Percentiles rank a stretch among this genome's conserved stretches.
phyloP scores from a whole-genome alignment of 371 early-diverging fungal species.

The Apophysomyces variabilis region DNA sequence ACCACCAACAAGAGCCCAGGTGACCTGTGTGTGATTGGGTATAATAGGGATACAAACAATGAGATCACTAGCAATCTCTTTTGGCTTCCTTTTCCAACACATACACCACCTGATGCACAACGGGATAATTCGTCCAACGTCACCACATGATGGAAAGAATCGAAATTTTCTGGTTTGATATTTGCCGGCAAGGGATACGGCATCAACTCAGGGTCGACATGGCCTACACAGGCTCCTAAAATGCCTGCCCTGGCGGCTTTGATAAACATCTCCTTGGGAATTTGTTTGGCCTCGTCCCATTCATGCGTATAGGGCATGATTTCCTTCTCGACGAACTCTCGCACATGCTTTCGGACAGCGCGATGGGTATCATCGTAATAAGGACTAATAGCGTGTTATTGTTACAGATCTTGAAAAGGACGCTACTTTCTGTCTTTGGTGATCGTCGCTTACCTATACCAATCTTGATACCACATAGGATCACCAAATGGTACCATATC shows the following conservation, averaged over 20 bases:
- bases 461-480: conserved; percentile 85
- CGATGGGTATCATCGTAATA: conserved; percentile 84
- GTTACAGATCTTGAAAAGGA: background rate
- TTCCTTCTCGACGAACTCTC: conserved; percentile 82
- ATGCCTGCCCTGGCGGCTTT: conserved; percentile 80
- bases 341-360: conserved; percentile 65
- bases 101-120: conserved; percentile 83
- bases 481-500: conserved; percentile 85
- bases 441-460: conserved; percentile 40
- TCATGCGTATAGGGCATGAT: conserved; percentile 82
- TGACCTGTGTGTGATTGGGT: conserved; percentile 23
- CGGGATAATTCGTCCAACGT: conserved; percentile 82
- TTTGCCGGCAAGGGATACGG: conserved; percentile 49
- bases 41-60: background rate
- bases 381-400: conserved; percentile 40
- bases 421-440: conserved; percentile 5
- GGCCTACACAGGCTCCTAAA: conserved; percentile 67
- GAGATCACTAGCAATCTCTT: background rate
- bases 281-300: conserved; percentile 85
- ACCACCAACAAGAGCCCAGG: conserved; percentile 54
- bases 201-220: conserved; percentile 35
- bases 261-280: conserved; percentile 69
- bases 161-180: conserved; percentile 62
- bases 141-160: conserved; percentile 81
- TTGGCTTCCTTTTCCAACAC: background rate